phyloP scores from a whole-genome alignment of 75 land plant species.

The Isoetes taiwanensis region DNA sequence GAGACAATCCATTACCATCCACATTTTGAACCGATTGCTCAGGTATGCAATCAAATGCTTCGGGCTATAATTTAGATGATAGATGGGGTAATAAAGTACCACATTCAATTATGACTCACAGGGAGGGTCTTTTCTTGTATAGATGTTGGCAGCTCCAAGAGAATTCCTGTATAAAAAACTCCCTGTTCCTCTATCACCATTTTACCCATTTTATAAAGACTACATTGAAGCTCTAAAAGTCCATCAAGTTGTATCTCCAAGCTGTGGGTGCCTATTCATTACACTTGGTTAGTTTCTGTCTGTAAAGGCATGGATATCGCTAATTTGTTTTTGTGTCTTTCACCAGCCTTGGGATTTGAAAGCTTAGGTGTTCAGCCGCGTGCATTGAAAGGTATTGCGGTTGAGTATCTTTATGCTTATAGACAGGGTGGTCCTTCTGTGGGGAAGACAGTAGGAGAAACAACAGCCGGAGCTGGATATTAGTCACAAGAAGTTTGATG shows the following conservation, averaged over 20 bases:
- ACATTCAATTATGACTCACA: not conserved
- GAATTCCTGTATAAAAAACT: conserved; percentile 60
- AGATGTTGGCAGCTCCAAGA: conserved; percentile 63
- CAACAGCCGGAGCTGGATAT: conserved; percentile 27
- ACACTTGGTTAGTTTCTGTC: not conserved
- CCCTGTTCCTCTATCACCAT: conserved; percentile 57
- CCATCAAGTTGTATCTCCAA: conserved; percentile 68
- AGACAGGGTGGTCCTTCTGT: conserved; percentile 82
- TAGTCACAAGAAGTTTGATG: no score
- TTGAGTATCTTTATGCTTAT: conserved; percentile 57
- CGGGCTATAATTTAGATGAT: not conserved
- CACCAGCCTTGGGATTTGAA: conserved; percentile 51
- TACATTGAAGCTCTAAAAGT: conserved; percentile 39
- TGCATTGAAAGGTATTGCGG: conserved; percentile 63
- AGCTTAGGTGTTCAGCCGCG: conserved; percentile 74
- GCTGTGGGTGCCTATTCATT: conserved; percentile 27
- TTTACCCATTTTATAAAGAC: conserved; percentile 48
- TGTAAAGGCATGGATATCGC: not conserved
- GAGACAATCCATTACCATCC: conserved; percentile 71
- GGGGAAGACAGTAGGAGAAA: conserved; percentile 71
- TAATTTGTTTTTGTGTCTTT: not conserved
- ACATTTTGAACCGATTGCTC: conserved; percentile 65
- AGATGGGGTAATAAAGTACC: not conserved
- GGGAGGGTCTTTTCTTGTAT: conserved; percentile 10
- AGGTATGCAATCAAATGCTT: conserved; percentile 36